A percentile compares a stretch with the other conserved stretches of the same genome.
Evolutionary conservation across 2,329 filamentous ascomycete genomes (phyloP).

Genomic region (Sporothrix protearum): DNA sequence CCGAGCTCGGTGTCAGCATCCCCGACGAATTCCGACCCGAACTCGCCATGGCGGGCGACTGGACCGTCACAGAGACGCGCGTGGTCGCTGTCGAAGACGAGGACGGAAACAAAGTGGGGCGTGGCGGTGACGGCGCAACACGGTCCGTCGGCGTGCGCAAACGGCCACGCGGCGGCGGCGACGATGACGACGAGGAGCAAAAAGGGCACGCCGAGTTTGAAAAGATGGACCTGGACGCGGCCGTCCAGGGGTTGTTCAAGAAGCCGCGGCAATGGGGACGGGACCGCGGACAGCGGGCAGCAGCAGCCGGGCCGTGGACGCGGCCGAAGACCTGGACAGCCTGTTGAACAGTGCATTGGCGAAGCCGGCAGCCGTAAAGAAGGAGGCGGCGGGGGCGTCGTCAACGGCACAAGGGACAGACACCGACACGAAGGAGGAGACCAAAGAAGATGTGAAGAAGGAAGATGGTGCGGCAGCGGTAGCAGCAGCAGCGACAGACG

Average conservation of each 20-base stretch:
- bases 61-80: slow-evolving; percentile 68
- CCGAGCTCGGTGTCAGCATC: slow-evolving; percentile 78
- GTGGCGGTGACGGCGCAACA: neutral
- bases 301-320: slow-evolving; percentile 28
- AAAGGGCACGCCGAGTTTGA: slow-evolving; percentile 60
- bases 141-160: slow-evolving; percentile 26
- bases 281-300: slow-evolving; percentile 46
- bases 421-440: neutral
- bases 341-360: slow-evolving; percentile 46
- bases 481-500: too few relatives aligned
- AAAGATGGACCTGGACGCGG: slow-evolving; percentile 56
- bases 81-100: slow-evolving; percentile 46
- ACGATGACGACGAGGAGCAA: slow-evolving; percentile 42
- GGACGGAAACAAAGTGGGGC: neutral
- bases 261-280: slow-evolving; percentile 54
- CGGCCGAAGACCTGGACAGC: slow-evolving; percentile 59
- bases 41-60: slow-evolving; percentile 85
- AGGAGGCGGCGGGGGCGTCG: slow-evolving; percentile 31
- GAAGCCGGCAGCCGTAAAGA: slow-evolving; percentile 30
- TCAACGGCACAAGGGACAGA: slow-evolving; percentile 7
- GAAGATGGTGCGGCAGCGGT: neutral
- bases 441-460: too few relatives aligned
- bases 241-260: slow-evolving; percentile 58
- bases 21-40: slow-evolving; percentile 74
- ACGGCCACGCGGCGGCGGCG: slow-evolving; percentile 22